Evolutionary conservation across 768 basidiomycete genomes (phyloP).

Genomic region (Dentipellis fragilis): DNA sequence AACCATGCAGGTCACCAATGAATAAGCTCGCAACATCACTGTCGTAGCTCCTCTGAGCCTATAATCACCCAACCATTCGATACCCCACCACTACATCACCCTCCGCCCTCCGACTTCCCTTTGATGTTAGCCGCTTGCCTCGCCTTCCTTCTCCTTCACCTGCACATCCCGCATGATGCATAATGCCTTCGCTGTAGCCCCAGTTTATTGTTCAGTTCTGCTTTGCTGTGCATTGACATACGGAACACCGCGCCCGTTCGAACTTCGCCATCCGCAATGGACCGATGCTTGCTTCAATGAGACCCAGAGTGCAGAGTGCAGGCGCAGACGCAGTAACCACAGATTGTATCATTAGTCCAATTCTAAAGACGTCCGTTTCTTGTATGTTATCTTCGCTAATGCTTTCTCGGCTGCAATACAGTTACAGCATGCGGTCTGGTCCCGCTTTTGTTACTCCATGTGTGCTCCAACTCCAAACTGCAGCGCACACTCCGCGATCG

Average conservation of each 20-base stretch:
- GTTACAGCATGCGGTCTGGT: too few relatives aligned
- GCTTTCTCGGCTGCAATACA: too few relatives aligned
- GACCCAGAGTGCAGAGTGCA: too few relatives aligned
- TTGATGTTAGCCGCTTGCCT: background rate
- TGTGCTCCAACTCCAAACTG: too few relatives aligned
- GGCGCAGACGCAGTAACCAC: too few relatives aligned
- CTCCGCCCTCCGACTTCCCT: background rate
- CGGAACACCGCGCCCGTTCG: background rate
- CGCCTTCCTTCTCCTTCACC: background rate
- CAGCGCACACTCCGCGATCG: too few relatives aligned
- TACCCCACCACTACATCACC: background rate
- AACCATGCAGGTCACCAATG: constrained; percentile 8
- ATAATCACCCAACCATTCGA: background rate
- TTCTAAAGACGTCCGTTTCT: too few relatives aligned
- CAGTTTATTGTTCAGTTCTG: background rate
- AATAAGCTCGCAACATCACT: background rate
- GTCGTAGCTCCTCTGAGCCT: background rate
- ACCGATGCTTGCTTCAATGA: too few relatives aligned
- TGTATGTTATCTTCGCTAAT: too few relatives aligned
- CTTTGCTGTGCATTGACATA: background rate
- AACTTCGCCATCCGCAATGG: too few relatives aligned
- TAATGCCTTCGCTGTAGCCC: background rate
- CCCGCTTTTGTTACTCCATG: too few relatives aligned
- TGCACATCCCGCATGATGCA: background rate
- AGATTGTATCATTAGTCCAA: too few relatives aligned